Conservation (phyloP, 371 early-diverging fungal species). For the Mucor velutinosus region DNA sequence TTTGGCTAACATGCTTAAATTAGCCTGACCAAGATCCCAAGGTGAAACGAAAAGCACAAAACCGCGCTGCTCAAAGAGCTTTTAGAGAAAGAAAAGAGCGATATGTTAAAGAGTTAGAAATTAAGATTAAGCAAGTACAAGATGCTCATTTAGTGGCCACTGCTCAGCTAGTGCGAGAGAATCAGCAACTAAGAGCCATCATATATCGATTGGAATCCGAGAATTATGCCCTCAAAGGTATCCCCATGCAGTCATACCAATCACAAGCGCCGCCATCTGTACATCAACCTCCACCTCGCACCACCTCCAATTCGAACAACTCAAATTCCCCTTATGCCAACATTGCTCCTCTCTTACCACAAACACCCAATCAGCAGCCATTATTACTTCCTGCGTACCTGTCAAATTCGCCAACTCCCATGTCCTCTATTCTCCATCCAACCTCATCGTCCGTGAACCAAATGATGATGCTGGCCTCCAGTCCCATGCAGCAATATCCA, state of each 20-base stretch:
- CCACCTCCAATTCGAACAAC: background rate
- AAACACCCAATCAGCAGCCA: conserved; percentile 1
- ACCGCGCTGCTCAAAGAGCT: conserved; percentile 77
- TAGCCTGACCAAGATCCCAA: conserved; percentile 49
- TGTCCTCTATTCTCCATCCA: background rate
- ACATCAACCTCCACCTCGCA: conserved; percentile 13
- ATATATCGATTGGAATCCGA: conserved; percentile 45
- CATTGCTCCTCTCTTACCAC: conserved; percentile 17
- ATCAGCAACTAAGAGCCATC: conserved; percentile 38
- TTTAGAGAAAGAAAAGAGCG: conserved; percentile 77
- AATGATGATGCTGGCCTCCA: conserved; percentile 8
- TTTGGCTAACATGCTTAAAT: background rate
- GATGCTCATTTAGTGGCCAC: conserved; percentile 43
- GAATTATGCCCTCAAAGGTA: conserved; percentile 41
- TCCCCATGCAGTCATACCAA: conserved; percentile 24
- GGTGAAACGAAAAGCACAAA: conserved; percentile 74
- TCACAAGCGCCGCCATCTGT: conserved; percentile 14
- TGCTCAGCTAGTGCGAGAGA: conserved; percentile 41
- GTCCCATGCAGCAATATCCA: conserved; percentile 11
- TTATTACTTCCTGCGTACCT: conserved; percentile 8
- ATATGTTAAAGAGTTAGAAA: conserved; percentile 68
- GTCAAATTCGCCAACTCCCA: background rate
- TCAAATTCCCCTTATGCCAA: conserved; percentile 1
- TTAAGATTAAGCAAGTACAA: conserved; percentile 60
- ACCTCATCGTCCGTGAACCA: conserved; percentile 1